Evolutionary conservation across 345 rosid species (phyloP).

Genomic region (Dimocarpus longan): DNA sequence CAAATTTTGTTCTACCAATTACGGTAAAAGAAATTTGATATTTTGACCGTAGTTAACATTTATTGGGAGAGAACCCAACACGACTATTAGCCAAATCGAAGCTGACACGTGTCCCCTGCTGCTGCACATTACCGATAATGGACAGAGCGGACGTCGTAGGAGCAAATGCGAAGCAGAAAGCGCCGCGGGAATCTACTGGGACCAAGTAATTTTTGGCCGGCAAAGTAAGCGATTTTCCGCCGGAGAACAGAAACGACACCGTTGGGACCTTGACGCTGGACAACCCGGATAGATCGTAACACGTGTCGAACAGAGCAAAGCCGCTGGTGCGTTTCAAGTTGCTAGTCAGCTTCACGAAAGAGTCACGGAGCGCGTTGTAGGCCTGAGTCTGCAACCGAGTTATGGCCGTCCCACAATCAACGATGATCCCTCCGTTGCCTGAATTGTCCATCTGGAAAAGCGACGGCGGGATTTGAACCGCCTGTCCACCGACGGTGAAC

Average conservation of each 20-base stretch:
- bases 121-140: conserved; percentile 95
- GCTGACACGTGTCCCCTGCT: conserved; percentile 89
- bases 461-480: conserved; percentile 57
- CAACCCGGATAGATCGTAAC: conserved; percentile 74
- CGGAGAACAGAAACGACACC: conserved; percentile 66
- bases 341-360: conserved; percentile 48
- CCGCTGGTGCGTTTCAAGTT: conserved; percentile 44
- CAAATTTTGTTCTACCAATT: neutral
- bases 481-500: conserved; percentile 78
- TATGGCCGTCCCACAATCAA: conserved; percentile 93
- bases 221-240: conserved; percentile 48
- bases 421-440: conserved; percentile 79
- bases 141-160: conserved; percentile 83
- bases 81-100: conserved; percentile 67
- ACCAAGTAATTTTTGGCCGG: conserved; percentile 87
- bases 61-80: conserved; percentile 63
- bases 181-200: conserved; percentile 69
- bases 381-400: conserved; percentile 84
- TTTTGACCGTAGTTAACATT: conserved; percentile 41
- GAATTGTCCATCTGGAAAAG: conserved; percentile 63
- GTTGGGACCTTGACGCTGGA: conserved; percentile 74
- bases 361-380: conserved; percentile 73
- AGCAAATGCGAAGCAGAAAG: conserved; percentile 93
- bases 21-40: neutral
- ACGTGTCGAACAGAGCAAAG: conserved; percentile 86